Percentiles rank a stretch among this genome's conserved stretches.
These are phyloP conservation scores for Coemansia sp. DNA, from an alignment of 192 early-diverging fungal species.

Conservation along the genomic window DNA sequence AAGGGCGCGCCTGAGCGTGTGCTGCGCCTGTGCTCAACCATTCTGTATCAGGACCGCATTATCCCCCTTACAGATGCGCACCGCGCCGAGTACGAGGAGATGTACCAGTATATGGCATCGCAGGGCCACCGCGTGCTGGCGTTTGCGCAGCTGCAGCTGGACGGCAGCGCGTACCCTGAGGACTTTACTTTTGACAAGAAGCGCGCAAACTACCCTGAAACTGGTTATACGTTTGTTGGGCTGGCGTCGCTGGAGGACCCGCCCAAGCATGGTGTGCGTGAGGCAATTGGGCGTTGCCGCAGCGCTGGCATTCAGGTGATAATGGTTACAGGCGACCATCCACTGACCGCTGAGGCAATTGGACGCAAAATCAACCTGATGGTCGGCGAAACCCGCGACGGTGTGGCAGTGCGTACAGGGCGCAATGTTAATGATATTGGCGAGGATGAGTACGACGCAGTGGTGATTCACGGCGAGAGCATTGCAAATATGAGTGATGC, in stretches of 20 bases:
- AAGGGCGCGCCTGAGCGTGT: conserved; percentile 97
- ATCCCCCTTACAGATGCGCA: conserved; percentile 71
- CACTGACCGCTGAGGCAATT: conserved; percentile 94
- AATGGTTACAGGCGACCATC: conserved; percentile 99
- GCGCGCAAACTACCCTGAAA: conserved; percentile 48
- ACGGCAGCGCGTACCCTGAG: conserved; percentile 66
- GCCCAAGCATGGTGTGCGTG: conserved; percentile 97
- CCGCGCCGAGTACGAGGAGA: conserved; percentile 63
- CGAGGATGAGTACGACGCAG: conserved; percentile 82
- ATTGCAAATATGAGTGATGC: conserved; percentile 77
- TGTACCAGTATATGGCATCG: conserved; percentile 87
- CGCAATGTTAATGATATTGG: conserved; percentile 59
- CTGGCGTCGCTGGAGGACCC: conserved; percentile 92
- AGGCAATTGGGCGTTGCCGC: conserved; percentile 92
- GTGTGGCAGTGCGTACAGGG: conserved; percentile 69
- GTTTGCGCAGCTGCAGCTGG: conserved; percentile 79
- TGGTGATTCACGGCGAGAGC: conserved; percentile 90
- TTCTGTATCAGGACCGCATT: conserved; percentile 59
- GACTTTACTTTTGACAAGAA: conserved; percentile 74
- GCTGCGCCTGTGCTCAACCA: conserved; percentile 74
- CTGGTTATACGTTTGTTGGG: conserved; percentile 76
- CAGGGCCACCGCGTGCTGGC: conserved; percentile 94
- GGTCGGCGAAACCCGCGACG: conserved; percentile 80
- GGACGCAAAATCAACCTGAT: conserved; percentile 96
- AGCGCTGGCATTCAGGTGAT: conserved; percentile 93